A percentile compares a stretch with the other conserved stretches of the same genome.
Conservation (phyloP, 1,284 basidiomycete genomes). For the Ustilago lituana region DNA sequence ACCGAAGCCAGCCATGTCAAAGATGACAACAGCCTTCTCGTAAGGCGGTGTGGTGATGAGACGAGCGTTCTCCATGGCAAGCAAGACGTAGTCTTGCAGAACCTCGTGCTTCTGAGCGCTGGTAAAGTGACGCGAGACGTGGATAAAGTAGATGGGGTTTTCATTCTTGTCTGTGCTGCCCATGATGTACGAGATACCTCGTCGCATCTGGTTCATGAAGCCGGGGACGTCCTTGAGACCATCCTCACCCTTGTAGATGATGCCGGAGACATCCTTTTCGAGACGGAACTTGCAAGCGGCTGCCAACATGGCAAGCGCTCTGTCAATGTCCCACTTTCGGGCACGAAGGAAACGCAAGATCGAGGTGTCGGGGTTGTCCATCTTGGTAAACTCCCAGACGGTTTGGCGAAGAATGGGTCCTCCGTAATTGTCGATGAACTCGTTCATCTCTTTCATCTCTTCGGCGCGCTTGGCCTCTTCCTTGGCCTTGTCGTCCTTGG, state of each 20-base stretch:
- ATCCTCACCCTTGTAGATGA: conserved; percentile 65
- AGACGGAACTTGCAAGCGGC: conserved; percentile 67
- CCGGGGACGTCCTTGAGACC: conserved; percentile 66
- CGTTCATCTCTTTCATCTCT: conserved; percentile 60
- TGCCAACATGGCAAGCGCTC: conserved; percentile 66
- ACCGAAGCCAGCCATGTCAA: conserved; percentile 66
- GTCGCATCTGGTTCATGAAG: conserved; percentile 66
- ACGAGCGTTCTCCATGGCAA: conserved; percentile 65
- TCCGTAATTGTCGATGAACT: conserved; percentile 64
- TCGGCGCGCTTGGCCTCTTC: conserved; percentile 62
- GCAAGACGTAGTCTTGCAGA: conserved; percentile 65
- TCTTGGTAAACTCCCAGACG: conserved; percentile 61
- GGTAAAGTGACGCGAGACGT: conserved; percentile 66
- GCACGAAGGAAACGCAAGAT: conserved; percentile 67
- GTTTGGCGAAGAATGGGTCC: conserved; percentile 60
- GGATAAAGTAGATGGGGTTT: conserved; percentile 66
- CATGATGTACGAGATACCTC: conserved; percentile 67
- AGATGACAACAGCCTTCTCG: conserved; percentile 64
- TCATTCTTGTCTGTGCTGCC: conserved; percentile 63
- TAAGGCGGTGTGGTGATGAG: conserved; percentile 63
- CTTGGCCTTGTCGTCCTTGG: conserved; percentile 64
- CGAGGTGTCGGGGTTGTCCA: conserved; percentile 65
- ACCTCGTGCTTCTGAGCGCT: conserved; percentile 66
- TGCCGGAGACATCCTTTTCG: conserved; percentile 64
- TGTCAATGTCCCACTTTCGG: conserved; percentile 66